phyloP scores from a whole-genome alignment of 208 protist genomes.

The Leishmania tarentolae region DNA sequence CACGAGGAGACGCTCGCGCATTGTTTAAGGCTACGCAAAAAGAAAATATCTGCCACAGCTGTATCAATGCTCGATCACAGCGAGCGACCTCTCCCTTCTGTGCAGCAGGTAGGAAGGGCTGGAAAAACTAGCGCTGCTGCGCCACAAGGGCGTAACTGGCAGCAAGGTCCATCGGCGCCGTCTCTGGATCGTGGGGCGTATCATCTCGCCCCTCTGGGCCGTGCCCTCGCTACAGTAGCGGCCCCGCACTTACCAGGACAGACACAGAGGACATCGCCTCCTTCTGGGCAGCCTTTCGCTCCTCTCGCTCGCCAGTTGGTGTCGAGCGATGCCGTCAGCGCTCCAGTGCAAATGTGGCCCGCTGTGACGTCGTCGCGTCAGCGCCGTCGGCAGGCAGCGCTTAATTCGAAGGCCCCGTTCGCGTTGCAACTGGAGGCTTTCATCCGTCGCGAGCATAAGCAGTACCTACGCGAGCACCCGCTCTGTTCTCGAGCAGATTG shows the following conservation, averaged over 20 bases:
- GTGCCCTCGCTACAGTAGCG: slow-evolving; percentile 4
- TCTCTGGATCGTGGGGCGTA: slow-evolving; percentile 10
- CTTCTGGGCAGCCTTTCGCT: not conserved
- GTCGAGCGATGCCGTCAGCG: slow-evolving; percentile 6
- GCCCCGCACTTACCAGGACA: slow-evolving; percentile 11
- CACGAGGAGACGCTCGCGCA: not conserved
- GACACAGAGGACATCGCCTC: slow-evolving; percentile 3
- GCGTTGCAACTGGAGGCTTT: slow-evolving; percentile 85
- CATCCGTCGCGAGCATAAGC: slow-evolving; percentile 73
- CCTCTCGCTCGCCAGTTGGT: slow-evolving; percentile 1
- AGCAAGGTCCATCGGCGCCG: not conserved
- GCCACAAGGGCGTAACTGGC: not conserved
- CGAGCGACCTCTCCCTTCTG: not conserved
- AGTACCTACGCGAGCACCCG: slow-evolving; percentile 69
- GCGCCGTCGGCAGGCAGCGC: slow-evolving; percentile 19
- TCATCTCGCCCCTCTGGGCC: slow-evolving; percentile 24
- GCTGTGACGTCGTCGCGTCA: slow-evolving; percentile 24
- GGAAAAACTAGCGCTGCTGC: not conserved
- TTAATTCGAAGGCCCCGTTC: slow-evolving; percentile 65
- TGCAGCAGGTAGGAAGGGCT: not conserved
- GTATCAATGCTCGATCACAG: not conserved
- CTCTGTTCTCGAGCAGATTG: slow-evolving; percentile 67
- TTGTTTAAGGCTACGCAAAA: not conserved
- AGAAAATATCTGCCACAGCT: not conserved
- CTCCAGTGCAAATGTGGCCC: slow-evolving; percentile 31